These are phyloP conservation scores for Cordyceps sp. DNA, from an alignment of 2,329 filamentous ascomycete genomes.

Conservation along the genomic window DNA sequence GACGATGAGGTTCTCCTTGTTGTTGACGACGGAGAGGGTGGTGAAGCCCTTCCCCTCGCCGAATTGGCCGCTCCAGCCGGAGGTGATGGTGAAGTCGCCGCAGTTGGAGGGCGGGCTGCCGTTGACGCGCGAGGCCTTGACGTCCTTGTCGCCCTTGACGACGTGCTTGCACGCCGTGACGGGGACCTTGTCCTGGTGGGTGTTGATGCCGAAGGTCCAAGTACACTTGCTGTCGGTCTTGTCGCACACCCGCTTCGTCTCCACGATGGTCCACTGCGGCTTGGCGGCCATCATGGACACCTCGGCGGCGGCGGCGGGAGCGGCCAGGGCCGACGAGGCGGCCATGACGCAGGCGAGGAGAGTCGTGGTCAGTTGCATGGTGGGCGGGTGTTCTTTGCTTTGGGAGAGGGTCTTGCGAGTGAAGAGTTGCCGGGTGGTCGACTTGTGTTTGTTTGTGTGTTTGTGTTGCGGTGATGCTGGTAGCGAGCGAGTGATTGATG, in stretches of 20 bases:
- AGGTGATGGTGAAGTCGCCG: conserved; percentile 32
- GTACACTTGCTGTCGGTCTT: conserved; percentile 20
- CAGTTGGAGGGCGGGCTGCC: conserved; percentile 25
- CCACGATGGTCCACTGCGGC: conserved; percentile 24
- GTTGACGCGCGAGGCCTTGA: conserved; percentile 17
- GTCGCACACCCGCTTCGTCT: conserved; percentile 23
- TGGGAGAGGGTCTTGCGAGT: background rate
- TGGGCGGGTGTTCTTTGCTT: conserved; percentile 6
- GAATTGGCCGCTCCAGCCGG: conserved; percentile 39
- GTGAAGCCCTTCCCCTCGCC: conserved; percentile 35
- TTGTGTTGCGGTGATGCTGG: too few species aligned
- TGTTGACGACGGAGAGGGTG: conserved; percentile 31
- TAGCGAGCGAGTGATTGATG: too few species aligned
- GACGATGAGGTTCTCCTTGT: conserved; percentile 23
- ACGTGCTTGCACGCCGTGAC: conserved; percentile 8
- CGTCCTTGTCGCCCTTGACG: conserved; percentile 15
- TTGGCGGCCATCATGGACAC: conserved; percentile 22
- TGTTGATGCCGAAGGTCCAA: conserved; percentile 26
- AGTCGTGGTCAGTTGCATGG: conserved; percentile 26
- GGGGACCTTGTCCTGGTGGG: conserved; percentile 12
- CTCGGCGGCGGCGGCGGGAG: conserved; percentile 13
- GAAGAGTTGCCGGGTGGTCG: background rate
- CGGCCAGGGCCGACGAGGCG: conserved; percentile 18
- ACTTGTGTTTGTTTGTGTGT: background rate
- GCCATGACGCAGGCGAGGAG: conserved; percentile 18